Conservation (phyloP, 225 moss, liverwort and hornwort species). For the Physcomitrellopsis africana region DNA sequence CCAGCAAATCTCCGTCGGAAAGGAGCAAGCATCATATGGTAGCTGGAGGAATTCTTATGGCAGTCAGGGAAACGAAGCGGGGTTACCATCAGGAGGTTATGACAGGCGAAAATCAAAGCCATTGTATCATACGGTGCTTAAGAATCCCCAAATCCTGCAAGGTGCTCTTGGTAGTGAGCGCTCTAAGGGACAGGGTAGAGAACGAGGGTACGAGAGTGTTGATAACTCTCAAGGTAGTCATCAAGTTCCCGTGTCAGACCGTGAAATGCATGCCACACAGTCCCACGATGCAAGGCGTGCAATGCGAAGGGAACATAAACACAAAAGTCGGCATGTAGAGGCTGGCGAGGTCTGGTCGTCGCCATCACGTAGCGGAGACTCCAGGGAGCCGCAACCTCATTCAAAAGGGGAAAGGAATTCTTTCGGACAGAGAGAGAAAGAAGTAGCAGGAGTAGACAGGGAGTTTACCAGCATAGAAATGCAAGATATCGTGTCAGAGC, state of each 20-base stretch:
- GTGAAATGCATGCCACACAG: slow-evolving; percentile 41
- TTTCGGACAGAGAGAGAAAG: slow-evolving; percentile 62
- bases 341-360: slow-evolving; percentile 86
- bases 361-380: slow-evolving; percentile 73
- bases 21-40: slow-evolving; percentile 72
- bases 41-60: slow-evolving; percentile 73
- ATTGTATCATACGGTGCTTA: slow-evolving; percentile 75
- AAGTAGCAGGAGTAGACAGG: slow-evolving; percentile 59
- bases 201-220: slow-evolving; percentile 56
- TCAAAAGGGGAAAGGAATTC: slow-evolving; percentile 52
- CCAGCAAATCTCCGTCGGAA: slow-evolving; percentile 74
- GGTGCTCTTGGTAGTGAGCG: slow-evolving; percentile 75
- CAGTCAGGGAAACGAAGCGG: slow-evolving; percentile 63
- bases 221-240: slow-evolving; percentile 74
- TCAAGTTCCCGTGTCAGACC: slow-evolving; percentile 51
- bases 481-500: slow-evolving; percentile 82
- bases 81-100: slow-evolving; percentile 46
- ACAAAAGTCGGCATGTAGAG: slow-evolving; percentile 60
- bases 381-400: slow-evolving; percentile 72
- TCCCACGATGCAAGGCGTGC: slow-evolving; percentile 64
- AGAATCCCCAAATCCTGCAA: slow-evolving; percentile 72
- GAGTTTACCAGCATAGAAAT: slow-evolving; percentile 70
- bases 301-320: slow-evolving; percentile 60
- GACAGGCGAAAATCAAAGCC: slow-evolving; percentile 71
- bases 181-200: slow-evolving; percentile 59